Percentiles rank a stretch among this genome's conserved stretches.
These are phyloP conservation scores for Bolboschoenoplectus hybrid DNA, from an alignment of 202 grass and related monocot species.

Conservation along the genomic window DNA sequence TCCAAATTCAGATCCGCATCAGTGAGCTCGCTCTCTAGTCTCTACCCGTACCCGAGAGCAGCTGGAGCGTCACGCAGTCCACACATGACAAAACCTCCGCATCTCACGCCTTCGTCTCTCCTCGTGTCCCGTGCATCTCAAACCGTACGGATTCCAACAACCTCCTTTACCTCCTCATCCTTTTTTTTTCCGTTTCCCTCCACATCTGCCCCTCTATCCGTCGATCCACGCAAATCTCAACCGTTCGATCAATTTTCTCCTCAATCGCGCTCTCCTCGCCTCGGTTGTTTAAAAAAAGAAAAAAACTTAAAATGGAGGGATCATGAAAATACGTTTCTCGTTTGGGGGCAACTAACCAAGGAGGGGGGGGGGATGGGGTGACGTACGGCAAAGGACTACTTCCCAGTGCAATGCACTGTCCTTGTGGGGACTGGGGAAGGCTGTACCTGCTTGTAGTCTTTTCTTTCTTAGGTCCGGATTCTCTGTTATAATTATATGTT, in stretches of 20 bases:
- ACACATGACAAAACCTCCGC: constrained; percentile 18
- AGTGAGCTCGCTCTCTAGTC: no score
- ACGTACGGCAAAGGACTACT: constrained; percentile 30
- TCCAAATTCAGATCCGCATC: neutral
- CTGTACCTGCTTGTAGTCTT: constrained; percentile 30
- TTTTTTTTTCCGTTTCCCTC: neutral
- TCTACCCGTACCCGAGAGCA: neutral
- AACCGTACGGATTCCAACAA: constrained; percentile 34
- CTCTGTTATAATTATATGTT: neutral
- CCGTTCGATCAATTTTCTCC: neutral
- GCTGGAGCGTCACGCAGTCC: constrained; percentile 24
- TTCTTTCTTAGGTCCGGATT: neutral
- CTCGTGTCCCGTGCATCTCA: constrained; percentile 21
- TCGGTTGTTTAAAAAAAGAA: neutral
- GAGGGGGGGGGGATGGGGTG: neutral
- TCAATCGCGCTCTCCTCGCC: neutral
- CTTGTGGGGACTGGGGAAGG: no score
- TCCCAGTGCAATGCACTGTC: neutral
- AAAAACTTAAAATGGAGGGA: neutral
- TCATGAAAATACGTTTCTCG: constrained; percentile 9
- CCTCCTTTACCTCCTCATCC: neutral
- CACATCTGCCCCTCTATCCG: neutral
- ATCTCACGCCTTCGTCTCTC: constrained; percentile 23
- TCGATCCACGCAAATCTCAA: neutral
- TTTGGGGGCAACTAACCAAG: neutral